Conservation (phyloP, 805 yeast genomes). For the Ogataea minuta region DNA sequence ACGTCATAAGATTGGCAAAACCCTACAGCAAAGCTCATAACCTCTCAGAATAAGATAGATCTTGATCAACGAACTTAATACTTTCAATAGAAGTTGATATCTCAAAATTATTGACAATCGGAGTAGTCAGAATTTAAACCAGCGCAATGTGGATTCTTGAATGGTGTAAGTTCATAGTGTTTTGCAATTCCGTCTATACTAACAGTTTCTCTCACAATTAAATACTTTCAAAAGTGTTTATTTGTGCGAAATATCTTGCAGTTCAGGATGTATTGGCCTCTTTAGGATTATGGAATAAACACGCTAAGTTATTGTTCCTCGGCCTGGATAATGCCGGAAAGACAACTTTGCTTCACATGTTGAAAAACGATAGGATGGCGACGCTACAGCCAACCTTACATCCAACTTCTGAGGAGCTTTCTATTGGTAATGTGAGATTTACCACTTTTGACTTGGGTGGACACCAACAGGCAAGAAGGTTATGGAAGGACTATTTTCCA, state of each 20-base stretch:
- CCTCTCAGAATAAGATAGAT: conserved; percentile 1
- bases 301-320: conserved; percentile 90
- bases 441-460: conserved; percentile 99
- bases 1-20: conserved; percentile 3
- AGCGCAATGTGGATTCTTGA: conserved; percentile 36
- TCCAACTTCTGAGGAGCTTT: conserved; percentile 97
- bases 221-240: not conserved
- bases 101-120: not conserved
- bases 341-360: conserved; percentile 83
- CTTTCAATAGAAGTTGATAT: conserved; percentile 1
- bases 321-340: conserved; percentile 99
- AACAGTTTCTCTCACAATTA: conserved; percentile 3
- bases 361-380: conserved; percentile 94
- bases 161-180: conserved; percentile 35
- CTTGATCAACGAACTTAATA: conserved; percentile 2
- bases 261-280: conserved; percentile 77
- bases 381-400: conserved; percentile 97
- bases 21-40: conserved; percentile 7
- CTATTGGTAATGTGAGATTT: conserved; percentile 94
- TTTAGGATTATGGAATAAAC: conserved; percentile 86
- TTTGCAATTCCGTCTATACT: conserved; percentile 4
- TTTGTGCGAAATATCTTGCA: conserved; percentile 21
- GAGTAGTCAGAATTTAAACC: not conserved
- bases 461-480: conserved; percentile 96
- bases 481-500: conserved; percentile 99